Percentiles rank a stretch among this genome's conserved stretches.
phyloP scores from a whole-genome alignment of 345 rosid genomes.

The Rhizophora apiculata region DNA sequence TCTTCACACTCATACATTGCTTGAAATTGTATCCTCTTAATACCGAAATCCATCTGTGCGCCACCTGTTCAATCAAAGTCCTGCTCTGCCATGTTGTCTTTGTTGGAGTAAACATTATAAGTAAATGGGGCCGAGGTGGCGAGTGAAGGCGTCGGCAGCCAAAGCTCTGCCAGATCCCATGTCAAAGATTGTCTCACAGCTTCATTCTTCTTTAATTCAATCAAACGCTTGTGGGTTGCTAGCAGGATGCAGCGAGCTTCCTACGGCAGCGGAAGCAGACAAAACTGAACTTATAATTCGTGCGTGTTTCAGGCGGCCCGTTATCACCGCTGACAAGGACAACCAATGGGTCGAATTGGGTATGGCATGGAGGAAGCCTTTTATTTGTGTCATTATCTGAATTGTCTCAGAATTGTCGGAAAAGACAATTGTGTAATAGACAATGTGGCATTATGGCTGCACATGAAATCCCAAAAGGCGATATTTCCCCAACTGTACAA shows the following conservation, averaged over 20 bases:
- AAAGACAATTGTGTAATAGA: slow-evolving; percentile 31
- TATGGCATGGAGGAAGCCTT: slow-evolving; percentile 78
- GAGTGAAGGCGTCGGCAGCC: slow-evolving; percentile 62
- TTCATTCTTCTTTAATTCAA: slow-evolving; percentile 46
- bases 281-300: slow-evolving; percentile 52
- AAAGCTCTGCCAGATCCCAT: slow-evolving; percentile 74
- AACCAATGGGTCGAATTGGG: slow-evolving; percentile 60
- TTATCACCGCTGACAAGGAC: slow-evolving; percentile 47
- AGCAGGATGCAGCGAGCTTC: slow-evolving; percentile 50
- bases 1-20: too few species aligned
- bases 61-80: too few species aligned
- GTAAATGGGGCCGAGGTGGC: slow-evolving; percentile 77
- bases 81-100: too few species aligned
- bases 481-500: slow-evolving; percentile 57
- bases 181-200: slow-evolving; percentile 52
- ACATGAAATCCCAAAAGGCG: slow-evolving; percentile 43
- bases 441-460: slow-evolving; percentile 39
- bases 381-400: slow-evolving; percentile 46
- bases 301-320: too few species aligned
- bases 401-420: slow-evolving; percentile 53
- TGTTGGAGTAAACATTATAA: too few species aligned
- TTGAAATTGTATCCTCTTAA: too few species aligned
- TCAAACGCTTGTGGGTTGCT: slow-evolving; percentile 40
- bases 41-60: too few species aligned
- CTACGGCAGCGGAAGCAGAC: slow-evolving; percentile 42